Evolutionary conservation across 140 eudicot genomes (phyloP).

Genomic region (Cichorium intybus): DNA sequence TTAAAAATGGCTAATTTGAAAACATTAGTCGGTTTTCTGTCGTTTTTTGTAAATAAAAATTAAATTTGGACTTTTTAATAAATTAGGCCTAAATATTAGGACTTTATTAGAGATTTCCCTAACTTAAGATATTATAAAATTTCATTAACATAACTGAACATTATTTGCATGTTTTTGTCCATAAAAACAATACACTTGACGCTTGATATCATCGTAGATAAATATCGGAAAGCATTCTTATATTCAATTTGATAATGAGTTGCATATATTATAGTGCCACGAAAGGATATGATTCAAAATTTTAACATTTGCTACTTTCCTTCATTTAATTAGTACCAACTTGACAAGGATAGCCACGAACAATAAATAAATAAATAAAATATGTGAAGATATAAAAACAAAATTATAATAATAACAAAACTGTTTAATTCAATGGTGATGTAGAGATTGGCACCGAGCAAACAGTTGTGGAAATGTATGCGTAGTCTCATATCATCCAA

Average conservation of each 20-base stretch:
- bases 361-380: neutral
- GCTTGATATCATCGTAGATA: no score
- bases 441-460: constrained; percentile 19
- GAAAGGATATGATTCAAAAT: constrained; percentile 26
- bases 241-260: constrained; percentile 5
- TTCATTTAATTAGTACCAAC: constrained; percentile 27
- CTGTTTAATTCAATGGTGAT: constrained; percentile 20
- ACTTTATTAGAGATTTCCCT: no score
- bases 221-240: no score
- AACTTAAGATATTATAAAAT: no score
- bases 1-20: no score
- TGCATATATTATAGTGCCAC: constrained; percentile 17
- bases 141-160: neutral
- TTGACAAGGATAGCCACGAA: constrained; percentile 24
- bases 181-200: neutral
- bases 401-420: neutral
- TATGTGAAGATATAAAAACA: neutral
- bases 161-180: neutral
- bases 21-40: no score
- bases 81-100: no score
- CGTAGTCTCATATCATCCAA: constrained; percentile 22
- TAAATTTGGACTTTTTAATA: no score
- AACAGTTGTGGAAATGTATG: constrained; percentile 20
- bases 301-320: constrained; percentile 24
- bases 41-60: no score